Evolutionary conservation across 768 basidiomycete genomes (phyloP).

Genomic region (Lentinula sp.): DNA sequence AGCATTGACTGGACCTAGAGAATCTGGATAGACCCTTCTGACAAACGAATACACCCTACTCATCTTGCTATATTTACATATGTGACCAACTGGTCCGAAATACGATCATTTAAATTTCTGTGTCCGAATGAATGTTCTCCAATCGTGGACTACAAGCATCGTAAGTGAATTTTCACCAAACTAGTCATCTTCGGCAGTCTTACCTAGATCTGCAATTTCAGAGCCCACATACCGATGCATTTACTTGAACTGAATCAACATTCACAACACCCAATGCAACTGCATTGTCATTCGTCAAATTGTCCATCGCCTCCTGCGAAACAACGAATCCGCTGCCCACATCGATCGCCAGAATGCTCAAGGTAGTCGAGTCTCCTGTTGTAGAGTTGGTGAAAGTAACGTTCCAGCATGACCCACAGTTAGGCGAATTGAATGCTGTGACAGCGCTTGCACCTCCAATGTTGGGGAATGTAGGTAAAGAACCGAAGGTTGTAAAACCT

Average conservation of each 20-base stretch:
- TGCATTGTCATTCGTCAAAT: constrained; percentile 2
- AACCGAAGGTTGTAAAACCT: constrained; percentile 32
- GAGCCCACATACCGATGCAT: neutral
- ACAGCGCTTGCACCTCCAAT: constrained; percentile 38
- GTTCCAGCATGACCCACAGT: constrained; percentile 44
- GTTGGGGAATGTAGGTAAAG: constrained; percentile 37
- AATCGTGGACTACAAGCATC: neutral
- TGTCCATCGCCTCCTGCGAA: constrained; percentile 4
- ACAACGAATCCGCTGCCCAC: neutral
- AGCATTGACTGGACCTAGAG: neutral
- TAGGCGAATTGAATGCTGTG: constrained; percentile 29
- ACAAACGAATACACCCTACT: neutral
- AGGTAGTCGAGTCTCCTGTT: neutral
- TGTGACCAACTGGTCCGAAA: neutral
- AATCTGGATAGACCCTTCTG: neutral
- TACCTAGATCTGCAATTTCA: constrained; percentile 16
- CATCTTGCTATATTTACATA: neutral
- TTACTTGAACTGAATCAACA: neutral
- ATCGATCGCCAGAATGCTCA: constrained; percentile 3
- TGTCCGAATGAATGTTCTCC: neutral
- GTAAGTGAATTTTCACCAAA: neutral
- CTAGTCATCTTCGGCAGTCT: neutral
- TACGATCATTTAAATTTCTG: neutral
- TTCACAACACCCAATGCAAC: constrained; percentile 2
- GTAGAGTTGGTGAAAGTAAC: constrained; percentile 23